Evolutionary conservation across 164 flowering plant species (phyloP), one percentile per base, ranked within the genome.

Genomic region (Nymphaea colorata): DNA sequence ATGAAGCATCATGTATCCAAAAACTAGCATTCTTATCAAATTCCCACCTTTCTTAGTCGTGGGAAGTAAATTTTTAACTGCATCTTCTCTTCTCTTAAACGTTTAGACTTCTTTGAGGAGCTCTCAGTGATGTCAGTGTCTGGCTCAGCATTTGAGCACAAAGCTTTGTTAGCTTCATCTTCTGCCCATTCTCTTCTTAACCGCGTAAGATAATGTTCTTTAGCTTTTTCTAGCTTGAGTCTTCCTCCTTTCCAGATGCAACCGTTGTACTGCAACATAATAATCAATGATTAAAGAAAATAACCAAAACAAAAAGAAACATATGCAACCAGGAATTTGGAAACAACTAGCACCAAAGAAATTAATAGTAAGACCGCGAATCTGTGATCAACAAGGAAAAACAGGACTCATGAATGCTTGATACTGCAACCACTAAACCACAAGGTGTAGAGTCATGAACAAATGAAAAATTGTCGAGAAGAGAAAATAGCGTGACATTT

Each of bases 241-340:
- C 72, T 83, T 51, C 95, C 96, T 43, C 96, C 97, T 72, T 89
- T 94, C 98, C 98, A 94, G 15, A 76, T 70, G 64, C 97, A 94
- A 18, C 97, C 96, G 78, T 88, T 94, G 67, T 89, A 94, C 97
- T 88, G 83, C 64, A 68, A 41, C 15, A 1, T 64, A 55, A 8
- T 55, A 8, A 55, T 55, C 25, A 18, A 62, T 62, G 64, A 62
- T 11, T 14, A 7, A 64, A 64, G 36, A 59, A 45, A 36, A 0
- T 4, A 36, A 18, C 8, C 41, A 17, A 68, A 36, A 43, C 17
- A 68, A 0, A 42, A 41, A 68, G 6, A 18, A 55, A 67, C 5
- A 5, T 25, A 25, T 0, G 36, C 36, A 25, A 25, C 36, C 36
- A 25, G 1, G 36, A 25, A 25, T 25, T 25, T 25, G 36, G 36